Conservation (phyloP, 2,329 filamentous ascomycete species). For the Emmonsiellopsis sp. region DNA sequence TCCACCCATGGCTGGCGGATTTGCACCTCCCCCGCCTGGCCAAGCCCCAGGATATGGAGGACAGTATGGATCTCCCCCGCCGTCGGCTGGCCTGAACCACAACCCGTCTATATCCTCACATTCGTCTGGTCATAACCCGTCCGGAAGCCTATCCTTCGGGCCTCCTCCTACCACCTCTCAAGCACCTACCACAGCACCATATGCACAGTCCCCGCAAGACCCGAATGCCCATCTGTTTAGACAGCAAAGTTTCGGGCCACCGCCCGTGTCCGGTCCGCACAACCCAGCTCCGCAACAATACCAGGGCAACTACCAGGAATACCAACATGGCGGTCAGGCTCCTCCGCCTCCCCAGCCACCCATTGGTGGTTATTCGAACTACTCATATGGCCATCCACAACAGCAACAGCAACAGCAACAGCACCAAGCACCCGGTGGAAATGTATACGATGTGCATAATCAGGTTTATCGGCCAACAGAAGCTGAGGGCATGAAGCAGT, state of each 20-base stretch:
- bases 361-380: constrained; percentile 32
- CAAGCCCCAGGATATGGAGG: constrained; percentile 3
- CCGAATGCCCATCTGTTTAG: constrained; percentile 27
- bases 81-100: constrained; percentile 23
- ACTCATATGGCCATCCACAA: constrained; percentile 30
- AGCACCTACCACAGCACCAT: constrained; percentile 17
- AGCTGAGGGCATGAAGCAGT: constrained; percentile 27
- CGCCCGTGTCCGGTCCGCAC: constrained; percentile 3
- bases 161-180: constrained; percentile 10
- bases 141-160: constrained; percentile 21
- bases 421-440: constrained; percentile 10
- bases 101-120: constrained; percentile 17
- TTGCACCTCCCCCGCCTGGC: constrained; percentile 13
- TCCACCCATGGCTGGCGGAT: constrained; percentile 14
- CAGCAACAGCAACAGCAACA: constrained; percentile 8
- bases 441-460: constrained; percentile 34
- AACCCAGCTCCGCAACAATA: constrained; percentile 8
- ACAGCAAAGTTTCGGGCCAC: constrained; percentile 18
- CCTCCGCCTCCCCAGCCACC: constrained; percentile 13
- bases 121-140: constrained; percentile 17
- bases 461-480: constrained; percentile 39
- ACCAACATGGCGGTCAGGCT: constrained; percentile 5
- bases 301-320: constrained; percentile 2
- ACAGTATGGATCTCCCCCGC: constrained; percentile 26
- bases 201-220: constrained; percentile 23